Base-by-base conservation (phyloP, 495 filamentous ascomycete genomes). In the Aspergillus egyptiacus region DNA sequence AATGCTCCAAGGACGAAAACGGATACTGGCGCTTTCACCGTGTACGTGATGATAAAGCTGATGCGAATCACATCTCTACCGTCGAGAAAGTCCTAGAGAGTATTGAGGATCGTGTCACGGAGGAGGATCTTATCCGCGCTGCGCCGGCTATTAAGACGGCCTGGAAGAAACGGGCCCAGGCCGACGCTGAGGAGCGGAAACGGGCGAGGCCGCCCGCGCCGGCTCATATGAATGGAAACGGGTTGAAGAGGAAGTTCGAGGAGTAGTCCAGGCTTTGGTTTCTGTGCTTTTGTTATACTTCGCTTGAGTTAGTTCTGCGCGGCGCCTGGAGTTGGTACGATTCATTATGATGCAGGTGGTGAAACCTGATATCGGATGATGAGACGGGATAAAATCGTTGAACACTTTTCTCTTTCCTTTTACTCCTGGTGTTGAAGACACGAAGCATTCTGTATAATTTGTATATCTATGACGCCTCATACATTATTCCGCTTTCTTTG, bases 1-100 rank as follows among this genome's bases (percentile, higher is more conserved):
- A 98, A 70, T 96, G 89, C 60, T 83, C 77, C 53, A 82, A 87
- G 67, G 87, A 96, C 57, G 66, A 71, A 15, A 61, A 84, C 48
- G 74, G 73, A 19, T 70, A 80, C 18, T 98, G 93, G 93, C 78
- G 88, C 27, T 89, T 86, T 63, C 83, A 90, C 56, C 79, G 89
- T 35, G 85, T 95, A 55, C 75, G 93, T 7, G 89, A 95, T 47
- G 93, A 98, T 60, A 98, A 98, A 65, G 70, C 73, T 9, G 86
- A 95, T 51, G 89, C 86, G 2, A 98, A 98, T 62, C 89, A 96
- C 64, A 84, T 87, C 31, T 78, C 70, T 20, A 89, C 85, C 0
- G 88, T 94, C 1, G 69, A 83, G 17, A 86, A 82, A 52, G 91
- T 95, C 11, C 72, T 94, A 40, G 81, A 90, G 54, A 90, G 85